Percentiles rank a stretch among this genome's conserved stretches.
These are phyloP conservation scores for Pythium sukuiense DNA, from an alignment of 352 stramenopile species.

Conservation along the genomic window DNA sequence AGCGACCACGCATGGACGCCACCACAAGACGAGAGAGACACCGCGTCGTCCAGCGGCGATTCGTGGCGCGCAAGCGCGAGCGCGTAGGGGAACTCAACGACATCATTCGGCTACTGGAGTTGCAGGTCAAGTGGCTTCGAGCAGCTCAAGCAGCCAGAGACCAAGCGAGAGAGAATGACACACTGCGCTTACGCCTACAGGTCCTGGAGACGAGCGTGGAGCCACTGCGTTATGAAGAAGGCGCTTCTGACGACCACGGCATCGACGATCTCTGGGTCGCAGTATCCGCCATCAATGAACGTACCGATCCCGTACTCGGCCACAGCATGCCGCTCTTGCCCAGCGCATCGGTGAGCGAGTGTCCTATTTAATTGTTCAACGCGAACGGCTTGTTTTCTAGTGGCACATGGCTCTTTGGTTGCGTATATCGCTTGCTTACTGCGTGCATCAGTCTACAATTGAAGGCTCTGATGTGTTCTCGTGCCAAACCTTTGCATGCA, in stretches of 20 bases:
- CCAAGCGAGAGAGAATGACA: neutral
- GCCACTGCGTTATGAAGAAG: neutral
- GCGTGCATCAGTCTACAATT: no score
- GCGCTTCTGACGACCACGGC: neutral
- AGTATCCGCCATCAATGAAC: neutral
- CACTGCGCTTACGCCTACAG: neutral
- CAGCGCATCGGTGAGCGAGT: no score
- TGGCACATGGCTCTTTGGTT: no score
- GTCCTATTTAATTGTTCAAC: no score
- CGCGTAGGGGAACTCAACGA: neutral
- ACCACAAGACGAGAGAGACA: neutral
- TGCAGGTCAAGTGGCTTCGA: slow-evolving; percentile 1
- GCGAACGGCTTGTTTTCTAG: no score
- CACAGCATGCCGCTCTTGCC: no score
- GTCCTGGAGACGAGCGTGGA: neutral
- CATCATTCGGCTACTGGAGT: neutral
- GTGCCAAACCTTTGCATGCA: no score
- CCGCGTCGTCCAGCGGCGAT: slow-evolving; percentile 7
- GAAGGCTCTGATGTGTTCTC: no score
- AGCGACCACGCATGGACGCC: slow-evolving; percentile 7
- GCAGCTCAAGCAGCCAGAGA: neutral
- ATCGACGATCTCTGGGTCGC: neutral
- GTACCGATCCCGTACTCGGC: no score
- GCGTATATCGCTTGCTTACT: no score
- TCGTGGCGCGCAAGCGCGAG: slow-evolving; percentile 6